These are phyloP conservation scores for Ehretia macrophylla DNA, from an alignment of 257 asterid genomes.

Conservation along the genomic window DNA sequence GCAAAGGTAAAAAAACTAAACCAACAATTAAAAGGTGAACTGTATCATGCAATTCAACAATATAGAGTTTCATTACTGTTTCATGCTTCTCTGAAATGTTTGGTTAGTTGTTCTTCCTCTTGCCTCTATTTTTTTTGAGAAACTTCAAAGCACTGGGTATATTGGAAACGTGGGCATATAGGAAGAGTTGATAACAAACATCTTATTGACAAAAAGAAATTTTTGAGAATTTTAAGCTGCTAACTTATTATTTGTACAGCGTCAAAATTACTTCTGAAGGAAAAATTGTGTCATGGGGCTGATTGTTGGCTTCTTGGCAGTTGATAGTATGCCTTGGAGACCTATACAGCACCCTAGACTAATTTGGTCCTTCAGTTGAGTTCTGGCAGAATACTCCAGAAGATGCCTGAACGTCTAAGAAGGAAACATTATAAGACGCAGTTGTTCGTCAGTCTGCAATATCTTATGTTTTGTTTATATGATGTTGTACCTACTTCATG, in stretches of 20 bases:
- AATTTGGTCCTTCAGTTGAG: background rate
- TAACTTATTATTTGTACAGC: background rate
- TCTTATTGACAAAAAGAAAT: no score
- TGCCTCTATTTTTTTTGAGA: no score
- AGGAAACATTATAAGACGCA: no score
- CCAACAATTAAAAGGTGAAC: no score
- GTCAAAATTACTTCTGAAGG: background rate
- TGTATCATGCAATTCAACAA: background rate
- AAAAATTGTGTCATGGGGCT: background rate
- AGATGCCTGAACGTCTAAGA: background rate
- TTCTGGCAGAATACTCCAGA: background rate
- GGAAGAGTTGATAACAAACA: conserved; percentile 3
- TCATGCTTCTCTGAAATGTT: no score
- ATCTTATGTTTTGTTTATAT: no score
- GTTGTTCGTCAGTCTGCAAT: no score
- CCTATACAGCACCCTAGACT: background rate
- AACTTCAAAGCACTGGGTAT: no score
- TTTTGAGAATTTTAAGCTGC: background rate
- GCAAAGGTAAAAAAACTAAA: conserved; percentile 61
- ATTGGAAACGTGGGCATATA: background rate
- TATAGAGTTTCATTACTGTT: background rate
- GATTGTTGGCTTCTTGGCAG: background rate
- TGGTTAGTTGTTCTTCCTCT: no score
- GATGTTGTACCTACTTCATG: no score
- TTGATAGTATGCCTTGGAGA: conserved; percentile 1